These are phyloP conservation scores for Acanthamoeba quina DNA, from an alignment of 208 protist genomes.

Conservation along the genomic window DNA sequence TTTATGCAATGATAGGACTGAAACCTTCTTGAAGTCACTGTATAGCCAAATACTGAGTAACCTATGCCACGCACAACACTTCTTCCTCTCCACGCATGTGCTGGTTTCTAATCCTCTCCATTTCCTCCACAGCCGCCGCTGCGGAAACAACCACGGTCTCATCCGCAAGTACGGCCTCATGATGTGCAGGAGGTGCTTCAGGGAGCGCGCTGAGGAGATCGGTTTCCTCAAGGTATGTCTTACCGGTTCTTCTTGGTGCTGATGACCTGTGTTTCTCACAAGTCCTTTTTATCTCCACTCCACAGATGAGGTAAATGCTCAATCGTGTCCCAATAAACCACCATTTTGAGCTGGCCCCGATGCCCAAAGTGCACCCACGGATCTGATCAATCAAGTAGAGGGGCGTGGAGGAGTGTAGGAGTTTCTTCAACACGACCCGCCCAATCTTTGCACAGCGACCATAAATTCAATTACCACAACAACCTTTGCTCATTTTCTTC, in stretches of 20 bases:
- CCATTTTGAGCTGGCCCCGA: not conserved
- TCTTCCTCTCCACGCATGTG: not conserved
- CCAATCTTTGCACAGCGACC: not conserved
- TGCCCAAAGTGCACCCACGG: not conserved
- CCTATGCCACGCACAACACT: not conserved
- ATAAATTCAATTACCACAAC: too few species aligned
- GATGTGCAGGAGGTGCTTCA: slow-evolving; percentile 96
- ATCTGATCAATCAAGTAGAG: too few species aligned
- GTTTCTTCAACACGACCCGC: not conserved
- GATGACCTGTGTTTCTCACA: not conserved
- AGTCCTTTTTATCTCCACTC: not conserved
- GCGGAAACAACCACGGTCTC: slow-evolving; percentile 91
- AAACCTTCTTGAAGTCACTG: slow-evolving; percentile 14
- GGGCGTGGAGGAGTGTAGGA: not conserved
- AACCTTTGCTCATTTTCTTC: too few species aligned
- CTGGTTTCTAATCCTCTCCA: not conserved
- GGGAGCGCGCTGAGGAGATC: slow-evolving; percentile 92
- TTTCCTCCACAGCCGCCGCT: slow-evolving; percentile 89
- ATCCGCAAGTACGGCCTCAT: slow-evolving; percentile 96
- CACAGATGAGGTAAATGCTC: slow-evolving; percentile 21
- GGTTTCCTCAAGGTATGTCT: slow-evolving; percentile 93
- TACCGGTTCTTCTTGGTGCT: not conserved
- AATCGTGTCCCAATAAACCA: slow-evolving; percentile 35
- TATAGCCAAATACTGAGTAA: slow-evolving; percentile 21
- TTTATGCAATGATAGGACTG: slow-evolving; percentile 27